These are phyloP conservation scores for Haplosporangium gracile DNA, from an alignment of 192 early-diverging fungal genomes.

Conservation along the genomic window DNA sequence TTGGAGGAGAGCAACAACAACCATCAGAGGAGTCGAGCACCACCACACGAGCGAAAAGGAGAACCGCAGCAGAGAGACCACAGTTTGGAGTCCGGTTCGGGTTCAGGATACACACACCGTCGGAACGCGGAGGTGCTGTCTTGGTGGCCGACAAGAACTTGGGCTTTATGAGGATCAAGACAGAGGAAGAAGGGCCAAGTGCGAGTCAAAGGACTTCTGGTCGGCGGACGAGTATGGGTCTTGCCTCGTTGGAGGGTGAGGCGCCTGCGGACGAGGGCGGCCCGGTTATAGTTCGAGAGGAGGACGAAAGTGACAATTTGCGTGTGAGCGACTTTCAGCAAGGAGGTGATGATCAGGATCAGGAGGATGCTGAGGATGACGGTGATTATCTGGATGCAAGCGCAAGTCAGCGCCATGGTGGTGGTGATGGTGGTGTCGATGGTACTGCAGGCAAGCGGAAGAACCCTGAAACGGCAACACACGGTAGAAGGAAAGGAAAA, in stretches of 20 bases:
- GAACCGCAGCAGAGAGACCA: constrained; percentile 9
- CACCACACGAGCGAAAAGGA: neutral
- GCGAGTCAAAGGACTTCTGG: neutral
- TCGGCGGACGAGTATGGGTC: constrained; percentile 11
- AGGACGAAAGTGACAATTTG: constrained; percentile 40
- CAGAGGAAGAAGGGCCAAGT: neutral
- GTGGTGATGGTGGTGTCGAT: neutral
- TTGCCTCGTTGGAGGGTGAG: constrained; percentile 23
- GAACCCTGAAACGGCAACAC: neutral
- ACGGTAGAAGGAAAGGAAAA: neutral
- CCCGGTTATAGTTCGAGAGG: constrained; percentile 18
- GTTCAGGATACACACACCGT: constrained; percentile 18
- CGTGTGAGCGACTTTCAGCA: constrained; percentile 27
- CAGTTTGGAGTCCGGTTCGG: constrained; percentile 38
- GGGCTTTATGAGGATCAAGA: constrained; percentile 32
- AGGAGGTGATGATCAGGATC: neutral
- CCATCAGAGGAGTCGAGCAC: neutral
- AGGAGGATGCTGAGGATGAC: neutral
- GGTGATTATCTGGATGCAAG: constrained; percentile 13
- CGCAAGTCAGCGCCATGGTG: neutral
- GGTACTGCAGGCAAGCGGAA: constrained; percentile 8
- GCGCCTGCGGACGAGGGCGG: neutral
- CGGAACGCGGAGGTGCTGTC: constrained; percentile 41
- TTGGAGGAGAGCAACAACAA: constrained; percentile 15
- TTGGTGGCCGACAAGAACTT: constrained; percentile 40